Conservation (phyloP, 768 basidiomycete genomes). For the Amanita phalloides region DNA sequence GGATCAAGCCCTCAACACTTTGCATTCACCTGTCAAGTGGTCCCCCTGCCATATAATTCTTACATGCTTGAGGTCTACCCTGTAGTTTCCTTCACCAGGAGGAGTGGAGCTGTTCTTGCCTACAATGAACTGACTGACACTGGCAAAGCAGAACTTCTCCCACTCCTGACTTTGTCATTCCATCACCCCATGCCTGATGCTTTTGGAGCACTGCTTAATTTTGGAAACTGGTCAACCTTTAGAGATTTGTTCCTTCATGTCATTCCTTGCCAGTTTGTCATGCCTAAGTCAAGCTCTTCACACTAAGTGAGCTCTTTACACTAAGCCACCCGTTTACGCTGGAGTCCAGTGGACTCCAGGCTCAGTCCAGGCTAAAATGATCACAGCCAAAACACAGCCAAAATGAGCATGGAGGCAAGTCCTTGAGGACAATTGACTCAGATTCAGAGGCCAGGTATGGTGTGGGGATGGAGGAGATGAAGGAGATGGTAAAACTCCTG, state of each 20-base stretch:
- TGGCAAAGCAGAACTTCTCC: not conserved
- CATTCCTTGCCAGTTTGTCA: not conserved
- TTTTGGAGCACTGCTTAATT: not conserved
- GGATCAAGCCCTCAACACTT: constrained; percentile 2
- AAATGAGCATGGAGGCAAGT: no score
- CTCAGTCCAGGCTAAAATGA: no score
- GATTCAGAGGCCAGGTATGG: no score
- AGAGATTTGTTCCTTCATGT: not conserved
- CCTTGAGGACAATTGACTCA: no score
- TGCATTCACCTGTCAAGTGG: no score
- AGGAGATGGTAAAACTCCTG: no score
- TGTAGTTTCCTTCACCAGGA: not conserved
- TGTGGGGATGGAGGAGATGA: no score
- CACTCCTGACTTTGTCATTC: not conserved
- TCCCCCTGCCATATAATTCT: not conserved
- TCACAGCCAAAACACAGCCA: no score
- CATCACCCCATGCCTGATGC: not conserved
- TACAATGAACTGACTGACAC: not conserved
- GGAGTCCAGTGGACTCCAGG: no score
- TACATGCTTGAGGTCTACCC: not conserved
- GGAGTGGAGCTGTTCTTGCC: not conserved
- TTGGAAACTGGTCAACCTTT: not conserved
- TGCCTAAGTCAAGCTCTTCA: no score
- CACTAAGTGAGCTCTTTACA: no score
- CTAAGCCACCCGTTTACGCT: no score